phyloP scores from a whole-genome alignment of 164 flowering plant genomes.

The Umbilicus rupestris region DNA sequence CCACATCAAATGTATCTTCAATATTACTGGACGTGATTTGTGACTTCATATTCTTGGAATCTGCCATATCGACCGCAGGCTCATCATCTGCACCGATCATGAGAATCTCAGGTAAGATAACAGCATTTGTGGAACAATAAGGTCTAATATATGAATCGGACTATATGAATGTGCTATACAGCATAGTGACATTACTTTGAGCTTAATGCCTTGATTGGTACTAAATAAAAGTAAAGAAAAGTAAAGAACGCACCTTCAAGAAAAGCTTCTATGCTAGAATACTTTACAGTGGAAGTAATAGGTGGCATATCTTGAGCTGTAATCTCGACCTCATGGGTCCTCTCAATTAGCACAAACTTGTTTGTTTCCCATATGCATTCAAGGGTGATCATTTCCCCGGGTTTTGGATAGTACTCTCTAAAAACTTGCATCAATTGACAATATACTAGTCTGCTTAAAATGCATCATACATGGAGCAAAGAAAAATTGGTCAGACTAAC shows the following conservation, averaged over 20 bases:
- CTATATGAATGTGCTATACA: no score
- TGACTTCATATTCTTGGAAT: conserved; percentile 11
- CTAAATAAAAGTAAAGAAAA: background rate
- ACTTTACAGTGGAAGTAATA: conserved; percentile 19
- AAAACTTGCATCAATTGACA: conserved; percentile 38
- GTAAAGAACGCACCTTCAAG: conserved; percentile 70
- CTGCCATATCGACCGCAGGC: conserved; percentile 8
- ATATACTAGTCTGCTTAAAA: background rate
- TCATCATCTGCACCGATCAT: conserved; percentile 18
- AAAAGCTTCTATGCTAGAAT: conserved; percentile 35
- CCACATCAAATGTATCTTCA: conserved; percentile 8
- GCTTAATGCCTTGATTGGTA: background rate
- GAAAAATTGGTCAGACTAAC: background rate
- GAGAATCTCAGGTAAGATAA: background rate
- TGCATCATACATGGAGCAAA: background rate
- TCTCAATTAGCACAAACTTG: conserved; percentile 56
- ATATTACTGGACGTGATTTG: background rate
- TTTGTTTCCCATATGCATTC: conserved; percentile 59
- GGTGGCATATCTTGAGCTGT: conserved; percentile 17
- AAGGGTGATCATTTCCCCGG: conserved; percentile 29
- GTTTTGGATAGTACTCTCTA: conserved; percentile 55
- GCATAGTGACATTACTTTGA: no score
- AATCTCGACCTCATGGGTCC: conserved; percentile 13
- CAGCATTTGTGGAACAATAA: background rate
- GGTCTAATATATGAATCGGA: background rate